Base-by-base conservation (phyloP, 1,284 basidiomycete genomes). In the Ganoderma multipileum region DNA sequence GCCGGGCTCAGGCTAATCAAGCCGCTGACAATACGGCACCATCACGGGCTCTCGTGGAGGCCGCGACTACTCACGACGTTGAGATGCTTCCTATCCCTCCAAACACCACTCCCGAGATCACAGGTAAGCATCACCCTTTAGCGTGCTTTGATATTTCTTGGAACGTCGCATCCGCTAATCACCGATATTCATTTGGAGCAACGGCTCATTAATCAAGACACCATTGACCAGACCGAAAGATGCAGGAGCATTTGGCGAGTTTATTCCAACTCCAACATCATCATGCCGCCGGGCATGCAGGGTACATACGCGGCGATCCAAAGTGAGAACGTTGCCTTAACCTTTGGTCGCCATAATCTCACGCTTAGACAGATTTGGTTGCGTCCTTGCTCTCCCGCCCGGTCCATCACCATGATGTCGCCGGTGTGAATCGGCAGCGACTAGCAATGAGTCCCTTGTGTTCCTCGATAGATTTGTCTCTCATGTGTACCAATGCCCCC, bases 281-380 rank as follows among this genome's bases (percentile, higher is more conserved):
- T 8, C 54, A 20, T 55, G 30, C 54, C 54, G 30, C 30, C 54
- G 2, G 72, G 20, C 54, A 20, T 59, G 71, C 71, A 3, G 59
- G 55, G 12, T 64, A 50, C 28, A 2, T 55, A 55, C 54, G 1
- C 54, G 28, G 30, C 30, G 6, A 30, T 54, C 16, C 26, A 30
- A 14, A 30, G 52, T 39, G 38, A 39, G 38, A 12, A 39, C 38
- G 38, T 8, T 39, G 2, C 2, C 38, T 39, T 39, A 39, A 39
- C 38, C 12, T 12, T 39, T 39, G 38, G 38, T 39, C 12, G 38
- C 12, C 38, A 12, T 12, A 4, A 39, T 39, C 38, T 39, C 38
- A 39, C 38, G 9, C 38, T 8, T 39, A 12, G 38, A 39, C 38
- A 39, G 38, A 39, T 39, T 39, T 39, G 6, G 9, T 39, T 11